phyloP scores from a whole-genome alignment of 768 basidiomycete species.

The Sporobolomyces roseus region DNA sequence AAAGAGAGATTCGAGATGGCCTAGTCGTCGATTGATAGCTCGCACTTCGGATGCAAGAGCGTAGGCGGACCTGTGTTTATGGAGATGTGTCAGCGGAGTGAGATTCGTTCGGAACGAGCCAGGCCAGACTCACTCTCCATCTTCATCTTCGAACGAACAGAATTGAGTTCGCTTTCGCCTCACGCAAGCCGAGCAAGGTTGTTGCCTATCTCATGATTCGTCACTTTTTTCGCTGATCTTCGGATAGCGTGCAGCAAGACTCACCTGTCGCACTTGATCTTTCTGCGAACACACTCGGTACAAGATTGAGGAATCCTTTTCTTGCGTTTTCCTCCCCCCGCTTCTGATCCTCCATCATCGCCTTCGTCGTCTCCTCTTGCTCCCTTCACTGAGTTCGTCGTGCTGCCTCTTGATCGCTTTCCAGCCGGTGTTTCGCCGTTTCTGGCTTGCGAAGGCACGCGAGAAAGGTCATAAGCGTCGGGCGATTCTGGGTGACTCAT shows the following conservation, averaged over 20 bases:
- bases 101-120: no score
- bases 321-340: conserved; percentile 18
- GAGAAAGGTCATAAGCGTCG: background rate
- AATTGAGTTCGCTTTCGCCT: conserved; percentile 15
- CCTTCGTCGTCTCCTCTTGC: conserved; percentile 2
- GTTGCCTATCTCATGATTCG: no score
- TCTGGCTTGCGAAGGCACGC: background rate
- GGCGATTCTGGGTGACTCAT: background rate
- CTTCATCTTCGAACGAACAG: conserved; percentile 25
- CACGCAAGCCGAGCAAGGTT: conserved; percentile 32
- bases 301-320: conserved; percentile 27
- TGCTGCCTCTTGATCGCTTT: conserved; percentile 6
- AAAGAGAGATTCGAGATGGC: conserved; percentile 36
- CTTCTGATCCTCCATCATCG: conserved; percentile 10
- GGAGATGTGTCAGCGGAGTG: no score
- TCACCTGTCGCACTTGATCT: conserved; percentile 35
- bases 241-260: no score
- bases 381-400: background rate
- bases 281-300: conserved; percentile 22
- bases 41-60: conserved; percentile 34
- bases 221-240: no score
- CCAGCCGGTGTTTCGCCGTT: no score
- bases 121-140: no score
- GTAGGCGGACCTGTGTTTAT: conserved; percentile 2
- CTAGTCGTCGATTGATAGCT: conserved; percentile 29